Conservation (phyloP, 2,329 filamentous ascomycete genomes). For the Phoma herbarum region DNA sequence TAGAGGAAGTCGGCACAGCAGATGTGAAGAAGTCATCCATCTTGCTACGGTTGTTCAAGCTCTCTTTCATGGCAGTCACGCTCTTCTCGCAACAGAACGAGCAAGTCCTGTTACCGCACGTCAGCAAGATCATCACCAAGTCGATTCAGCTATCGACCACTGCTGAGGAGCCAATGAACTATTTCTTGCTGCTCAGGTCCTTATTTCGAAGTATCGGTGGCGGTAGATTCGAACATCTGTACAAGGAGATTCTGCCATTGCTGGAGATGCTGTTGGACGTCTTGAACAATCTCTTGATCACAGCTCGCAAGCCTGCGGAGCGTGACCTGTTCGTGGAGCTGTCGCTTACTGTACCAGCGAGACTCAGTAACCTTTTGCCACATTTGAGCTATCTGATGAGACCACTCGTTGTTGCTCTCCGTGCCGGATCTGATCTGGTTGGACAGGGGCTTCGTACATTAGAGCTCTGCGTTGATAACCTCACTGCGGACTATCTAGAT, state of each 20-base stretch:
- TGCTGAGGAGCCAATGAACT: slow-evolving; percentile 98
- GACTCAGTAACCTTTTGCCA: slow-evolving; percentile 91
- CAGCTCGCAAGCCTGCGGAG: slow-evolving; percentile 88
- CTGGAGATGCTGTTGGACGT: slow-evolving; percentile 98
- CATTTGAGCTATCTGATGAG: slow-evolving; percentile 98
- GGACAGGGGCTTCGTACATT: slow-evolving; percentile 92
- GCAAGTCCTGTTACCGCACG: slow-evolving; percentile 91
- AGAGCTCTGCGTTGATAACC: slow-evolving; percentile 96
- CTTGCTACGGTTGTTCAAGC: slow-evolving; percentile 90
- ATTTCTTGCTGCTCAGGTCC: slow-evolving; percentile 90
- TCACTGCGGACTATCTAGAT: slow-evolving; percentile 96
- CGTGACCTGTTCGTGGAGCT: slow-evolving; percentile 97
- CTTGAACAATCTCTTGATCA: slow-evolving; percentile 90
- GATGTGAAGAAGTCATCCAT: slow-evolving; percentile 95
- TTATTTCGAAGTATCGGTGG: slow-evolving; percentile 97
- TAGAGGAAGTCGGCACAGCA: slow-evolving; percentile 91
- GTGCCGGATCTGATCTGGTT: slow-evolving; percentile 91
- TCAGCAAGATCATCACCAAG: slow-evolving; percentile 96
- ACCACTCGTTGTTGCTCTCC: slow-evolving; percentile 91
- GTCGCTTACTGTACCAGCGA: slow-evolving; percentile 92
- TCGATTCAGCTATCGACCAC: slow-evolving; percentile 96
- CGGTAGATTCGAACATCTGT: slow-evolving; percentile 95
- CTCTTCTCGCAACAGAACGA: slow-evolving; percentile 95
- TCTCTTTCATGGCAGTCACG: slow-evolving; percentile 99
- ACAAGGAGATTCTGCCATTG: slow-evolving; percentile 95